These are phyloP conservation scores for Farysia itapuensis DNA, from an alignment of 1,284 basidiomycete genomes.

Conservation along the genomic window DNA sequence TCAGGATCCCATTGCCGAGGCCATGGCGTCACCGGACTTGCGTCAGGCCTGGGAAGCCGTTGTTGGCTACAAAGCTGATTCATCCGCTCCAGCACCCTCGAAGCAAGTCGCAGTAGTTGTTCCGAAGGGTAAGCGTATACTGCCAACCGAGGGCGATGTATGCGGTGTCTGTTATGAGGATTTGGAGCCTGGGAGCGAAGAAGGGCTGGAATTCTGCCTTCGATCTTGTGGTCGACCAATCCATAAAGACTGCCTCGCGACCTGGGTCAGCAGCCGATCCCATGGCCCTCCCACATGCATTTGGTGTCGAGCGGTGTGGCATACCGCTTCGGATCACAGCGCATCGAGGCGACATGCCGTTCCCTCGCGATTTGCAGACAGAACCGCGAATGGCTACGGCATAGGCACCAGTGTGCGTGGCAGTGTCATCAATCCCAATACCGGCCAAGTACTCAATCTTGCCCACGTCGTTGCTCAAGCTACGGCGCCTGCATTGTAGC, in stretches of 20 bases:
- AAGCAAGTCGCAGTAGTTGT: too few relatives aligned
- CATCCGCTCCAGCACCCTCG: neutral
- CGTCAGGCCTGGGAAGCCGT: slow-evolving; percentile 24
- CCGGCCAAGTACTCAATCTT: slow-evolving; percentile 23
- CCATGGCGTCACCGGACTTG: slow-evolving; percentile 14
- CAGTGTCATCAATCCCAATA: slow-evolving; percentile 6
- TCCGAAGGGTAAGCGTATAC: slow-evolving; percentile 17
- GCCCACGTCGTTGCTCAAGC: slow-evolving; percentile 16
- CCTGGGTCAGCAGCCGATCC: slow-evolving; percentile 20
- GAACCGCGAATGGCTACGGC: slow-evolving; percentile 25
- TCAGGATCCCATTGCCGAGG: slow-evolving; percentile 12
- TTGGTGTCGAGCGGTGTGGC: slow-evolving; percentile 32
- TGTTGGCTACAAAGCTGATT: slow-evolving; percentile 9
- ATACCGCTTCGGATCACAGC: neutral
- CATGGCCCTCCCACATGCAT: slow-evolving; percentile 11
- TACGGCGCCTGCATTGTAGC: slow-evolving; percentile 12
- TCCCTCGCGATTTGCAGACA: too few relatives aligned
- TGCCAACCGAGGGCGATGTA: slow-evolving; percentile 25
- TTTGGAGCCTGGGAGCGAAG: slow-evolving; percentile 16
- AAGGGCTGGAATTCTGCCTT: slow-evolving; percentile 29
- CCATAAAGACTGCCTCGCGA: slow-evolving; percentile 27
- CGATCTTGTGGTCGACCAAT: slow-evolving; percentile 31
- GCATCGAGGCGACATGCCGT: neutral
- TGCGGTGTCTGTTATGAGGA: slow-evolving; percentile 40
- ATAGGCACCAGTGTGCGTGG: slow-evolving; percentile 9